Evolutionary conservation across 306 rosid genomes (phyloP), one percentile per base, ranked within the genome.

Genomic region (Senna siamea): DNA sequence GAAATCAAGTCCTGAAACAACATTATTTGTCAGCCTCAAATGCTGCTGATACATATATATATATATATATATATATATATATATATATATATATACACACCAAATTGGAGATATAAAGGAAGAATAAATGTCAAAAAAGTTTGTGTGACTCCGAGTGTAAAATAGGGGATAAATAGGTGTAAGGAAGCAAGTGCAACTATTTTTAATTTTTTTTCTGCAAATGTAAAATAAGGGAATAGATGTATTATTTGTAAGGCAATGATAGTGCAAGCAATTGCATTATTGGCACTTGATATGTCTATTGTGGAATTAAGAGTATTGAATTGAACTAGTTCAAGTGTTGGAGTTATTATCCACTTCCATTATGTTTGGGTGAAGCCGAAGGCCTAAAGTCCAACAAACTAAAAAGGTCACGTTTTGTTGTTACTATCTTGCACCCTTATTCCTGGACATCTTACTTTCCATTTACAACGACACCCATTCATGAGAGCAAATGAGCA

Each of bases 221-320:
- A 40, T 83, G 87, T 83, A 78, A 82, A 75, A 78, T 78, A 82
- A 30, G 38, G 43, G 4, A 48, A 68, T 11, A 3, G n/a, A 72
- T 43, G 44, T 50, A 53, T 10, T 50, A 53, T 34, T 10, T 50
- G 47, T 9, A 5, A 68, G 73, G 9, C 47, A 68, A 68, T 68
- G 23, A 70, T 32, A 19, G 38, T 15, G 58, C 58, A 17, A 47
- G 40, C 44, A 26, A 47, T n/a, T 47, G 72, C 34, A 47, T 22
- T n/a, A 28, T 66, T 47, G 72, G 40, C 48, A 22, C 38, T 14
- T 65, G 32, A 8, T 65, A 30, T 66, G 12, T 44, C 44, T 40
- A 6, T n/a, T n/a, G n/a, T 26, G 22, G 43, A 13, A 4, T 46
- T 3, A 22, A 22, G 34, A 48, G 13, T 57, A 22, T 4, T 10